Percentiles rank a stretch among this genome's conserved stretches.
These are phyloP conservation scores for Macrocybe gigantea DNA, from an alignment of 768 basidiomycete species.

Conservation along the genomic window DNA sequence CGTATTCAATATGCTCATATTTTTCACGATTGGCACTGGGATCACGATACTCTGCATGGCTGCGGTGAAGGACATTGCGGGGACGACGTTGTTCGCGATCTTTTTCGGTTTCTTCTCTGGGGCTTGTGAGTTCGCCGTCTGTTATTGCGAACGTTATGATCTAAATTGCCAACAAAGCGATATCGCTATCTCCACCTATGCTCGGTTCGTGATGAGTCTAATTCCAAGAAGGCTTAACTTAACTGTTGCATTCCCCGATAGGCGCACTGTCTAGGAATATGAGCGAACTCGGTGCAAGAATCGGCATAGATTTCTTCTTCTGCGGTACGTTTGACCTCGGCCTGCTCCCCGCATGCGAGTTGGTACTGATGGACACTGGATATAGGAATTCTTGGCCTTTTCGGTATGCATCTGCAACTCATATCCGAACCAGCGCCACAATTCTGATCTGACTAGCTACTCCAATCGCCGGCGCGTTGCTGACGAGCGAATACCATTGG, in stretches of 20 bases:
- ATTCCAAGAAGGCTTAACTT: neutral
- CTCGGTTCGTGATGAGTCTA: conserved; percentile 4
- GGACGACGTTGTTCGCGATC: conserved; percentile 32
- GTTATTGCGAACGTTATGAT: neutral
- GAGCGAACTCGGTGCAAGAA: conserved; percentile 41
- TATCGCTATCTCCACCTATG: conserved; percentile 15
- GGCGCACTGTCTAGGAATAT: conserved; percentile 31
- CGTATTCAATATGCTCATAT: conserved; percentile 33
- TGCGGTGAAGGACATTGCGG: conserved; percentile 25
- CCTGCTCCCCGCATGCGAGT: conserved; percentile 1
- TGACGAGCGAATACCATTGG: conserved; percentile 40
- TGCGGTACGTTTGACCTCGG: conserved; percentile 24
- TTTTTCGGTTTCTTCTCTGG: conserved; percentile 45
- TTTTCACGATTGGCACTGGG: conserved; percentile 25
- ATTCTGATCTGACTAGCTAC: conserved; percentile 20
- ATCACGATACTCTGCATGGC: conserved; percentile 36
- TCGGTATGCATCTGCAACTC: conserved; percentile 22
- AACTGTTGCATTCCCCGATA: neutral
- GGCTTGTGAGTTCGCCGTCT: conserved; percentile 19
- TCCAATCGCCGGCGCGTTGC: conserved; percentile 46
- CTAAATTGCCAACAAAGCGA: neutral
- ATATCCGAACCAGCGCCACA: neutral
- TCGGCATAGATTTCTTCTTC: conserved; percentile 38
- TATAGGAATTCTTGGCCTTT: conserved; percentile 21
- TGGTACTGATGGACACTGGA: neutral